phyloP scores from a whole-genome alignment of 305 asterid genomes.

The Solanum hybrid region DNA sequence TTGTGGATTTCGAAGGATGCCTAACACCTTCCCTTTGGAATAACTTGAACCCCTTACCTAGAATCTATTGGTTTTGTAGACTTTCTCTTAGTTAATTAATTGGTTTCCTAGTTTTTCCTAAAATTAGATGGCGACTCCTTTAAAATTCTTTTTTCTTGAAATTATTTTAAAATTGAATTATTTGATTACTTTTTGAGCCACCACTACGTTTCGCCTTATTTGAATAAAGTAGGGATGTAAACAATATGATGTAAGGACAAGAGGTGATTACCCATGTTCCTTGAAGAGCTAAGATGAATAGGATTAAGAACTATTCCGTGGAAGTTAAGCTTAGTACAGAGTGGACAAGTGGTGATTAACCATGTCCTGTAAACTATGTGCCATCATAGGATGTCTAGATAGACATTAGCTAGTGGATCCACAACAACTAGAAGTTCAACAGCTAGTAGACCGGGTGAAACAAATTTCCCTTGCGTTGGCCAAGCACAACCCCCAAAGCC shows the following conservation, averaged over 20 bases:
- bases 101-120: too few relatives aligned
- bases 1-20: too few relatives aligned
- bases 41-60: too few relatives aligned
- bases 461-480: neutral
- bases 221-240: too few relatives aligned
- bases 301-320: neutral
- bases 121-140: too few relatives aligned
- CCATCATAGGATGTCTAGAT: neutral
- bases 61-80: too few relatives aligned
- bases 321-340: neutral
- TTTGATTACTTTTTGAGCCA: too few relatives aligned
- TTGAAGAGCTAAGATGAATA: neutral
- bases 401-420: neutral
- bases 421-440: neutral
- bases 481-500: neutral
- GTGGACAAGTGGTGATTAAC: neutral
- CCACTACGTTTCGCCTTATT: too few relatives aligned
- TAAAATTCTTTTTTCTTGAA: too few relatives aligned
- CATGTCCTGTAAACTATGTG: neutral
- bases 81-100: too few relatives aligned
- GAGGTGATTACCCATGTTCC: neutral
- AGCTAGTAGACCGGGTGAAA: neutral
- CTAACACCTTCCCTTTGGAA: too few relatives aligned
- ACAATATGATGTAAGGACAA: neutral
- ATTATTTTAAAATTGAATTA: too few relatives aligned